These are phyloP conservation scores for Houttuynia cordata DNA, from an alignment of 164 flowering plant genomes.

Conservation along the genomic window DNA sequence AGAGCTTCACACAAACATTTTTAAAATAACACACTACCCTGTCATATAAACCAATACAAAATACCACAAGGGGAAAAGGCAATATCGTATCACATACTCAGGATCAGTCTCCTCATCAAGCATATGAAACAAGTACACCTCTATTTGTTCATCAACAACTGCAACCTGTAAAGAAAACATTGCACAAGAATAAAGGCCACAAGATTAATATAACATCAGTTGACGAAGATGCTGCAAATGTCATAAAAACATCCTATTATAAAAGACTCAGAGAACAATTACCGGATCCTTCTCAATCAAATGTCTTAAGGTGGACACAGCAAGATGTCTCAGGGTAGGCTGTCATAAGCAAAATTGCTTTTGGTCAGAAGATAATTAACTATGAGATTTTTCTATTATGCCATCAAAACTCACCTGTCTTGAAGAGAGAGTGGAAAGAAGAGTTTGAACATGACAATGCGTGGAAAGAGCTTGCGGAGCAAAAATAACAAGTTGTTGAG, in stretches of 20 bases:
- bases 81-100: conserved; percentile 34
- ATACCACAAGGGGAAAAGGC: not conserved
- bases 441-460: conserved; percentile 69
- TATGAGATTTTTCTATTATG: not conserved
- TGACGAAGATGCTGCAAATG: not conserved
- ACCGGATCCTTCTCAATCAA: conserved; percentile 96
- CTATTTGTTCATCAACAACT: conserved; percentile 69
- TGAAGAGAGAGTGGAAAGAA: conserved; percentile 75
- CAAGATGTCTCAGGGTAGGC: conserved; percentile 82
- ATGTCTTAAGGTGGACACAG: conserved; percentile 82
- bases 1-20: no score
- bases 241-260: not conserved
- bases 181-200: not conserved
- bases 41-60: not conserved
- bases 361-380: conserved; percentile 1
- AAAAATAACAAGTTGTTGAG: conserved; percentile 94
- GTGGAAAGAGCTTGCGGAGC: conserved; percentile 97
- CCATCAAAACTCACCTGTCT: conserved; percentile 53
- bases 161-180: conserved; percentile 38
- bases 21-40: no score
- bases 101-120: conserved; percentile 95
- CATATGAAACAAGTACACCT: conserved; percentile 77
- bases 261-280: conserved; percentile 13
- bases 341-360: conserved; percentile 22
- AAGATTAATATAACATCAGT: not conserved